These are phyloP conservation scores for Angomonas deanei DNA, from an alignment of 208 protist species.

Conservation along the genomic window DNA sequence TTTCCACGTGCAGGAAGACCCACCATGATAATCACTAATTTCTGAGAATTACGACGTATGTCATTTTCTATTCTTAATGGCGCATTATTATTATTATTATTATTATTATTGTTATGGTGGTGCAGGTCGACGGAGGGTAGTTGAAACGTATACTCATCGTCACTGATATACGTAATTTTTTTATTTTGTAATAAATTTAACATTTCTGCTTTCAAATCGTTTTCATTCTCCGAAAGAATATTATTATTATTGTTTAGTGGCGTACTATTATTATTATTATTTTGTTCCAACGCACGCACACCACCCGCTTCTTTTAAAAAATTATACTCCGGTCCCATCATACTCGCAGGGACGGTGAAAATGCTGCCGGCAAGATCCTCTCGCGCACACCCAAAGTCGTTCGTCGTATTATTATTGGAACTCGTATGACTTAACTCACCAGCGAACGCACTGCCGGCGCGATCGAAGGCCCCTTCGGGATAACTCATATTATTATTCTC, in stretches of 20 bases:
- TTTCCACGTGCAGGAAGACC: slow-evolving; percentile 88
- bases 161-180: neutral
- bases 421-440: too few species aligned
- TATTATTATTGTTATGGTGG: neutral
- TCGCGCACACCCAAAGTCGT: too few species aligned
- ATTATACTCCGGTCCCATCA: slow-evolving; percentile 49
- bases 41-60: neutral
- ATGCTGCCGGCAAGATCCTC: slow-evolving; percentile 3
- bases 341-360: slow-evolving; percentile 63
- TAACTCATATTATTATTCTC: neutral
- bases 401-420: neutral
- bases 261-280: neutral
- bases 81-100: neutral
- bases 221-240: neutral
- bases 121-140: neutral
- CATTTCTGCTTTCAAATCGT: neutral
- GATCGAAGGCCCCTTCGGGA: neutral
- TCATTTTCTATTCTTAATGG: too few species aligned
- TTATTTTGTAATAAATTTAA: neutral
- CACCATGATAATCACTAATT: slow-evolving; percentile 82
- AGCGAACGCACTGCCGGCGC: neutral
- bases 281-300: neutral
- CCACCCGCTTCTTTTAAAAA: neutral
- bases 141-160: neutral
- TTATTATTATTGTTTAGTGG: neutral